A percentile compares a stretch with the other conserved stretches of the same genome.
These are phyloP conservation scores for Breviolum minutum DNA, from an alignment of 73 alveolate species.

Conservation along the genomic window DNA sequence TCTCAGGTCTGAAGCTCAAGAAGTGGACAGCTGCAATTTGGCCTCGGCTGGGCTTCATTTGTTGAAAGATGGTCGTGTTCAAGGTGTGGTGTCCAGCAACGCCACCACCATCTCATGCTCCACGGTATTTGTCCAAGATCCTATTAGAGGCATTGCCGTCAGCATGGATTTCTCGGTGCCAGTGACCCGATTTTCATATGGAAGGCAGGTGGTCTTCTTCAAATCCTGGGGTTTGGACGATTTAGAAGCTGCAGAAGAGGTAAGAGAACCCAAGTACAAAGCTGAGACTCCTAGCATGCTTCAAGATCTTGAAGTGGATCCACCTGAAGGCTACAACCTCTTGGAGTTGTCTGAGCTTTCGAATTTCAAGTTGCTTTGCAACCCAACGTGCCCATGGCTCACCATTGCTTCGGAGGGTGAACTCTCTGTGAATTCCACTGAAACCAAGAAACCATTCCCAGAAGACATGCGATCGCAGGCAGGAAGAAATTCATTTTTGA, in stretches of 20 bases:
- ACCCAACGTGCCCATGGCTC: conserved; percentile 43
- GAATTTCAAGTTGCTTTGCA: background rate
- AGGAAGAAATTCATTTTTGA: too few species aligned
- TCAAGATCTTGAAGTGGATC: too few species aligned
- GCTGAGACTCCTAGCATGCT: background rate
- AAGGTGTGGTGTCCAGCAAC: background rate
- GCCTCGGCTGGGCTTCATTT: background rate
- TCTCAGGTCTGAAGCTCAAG: background rate
- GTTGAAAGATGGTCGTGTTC: background rate
- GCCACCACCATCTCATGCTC: background rate
- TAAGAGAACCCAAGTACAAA: background rate
- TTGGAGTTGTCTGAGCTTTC: background rate
- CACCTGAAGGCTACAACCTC: background rate
- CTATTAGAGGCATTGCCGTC: background rate
- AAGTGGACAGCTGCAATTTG: background rate
- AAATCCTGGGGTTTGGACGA: conserved; percentile 8
- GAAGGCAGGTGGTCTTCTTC: background rate
- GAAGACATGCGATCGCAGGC: background rate
- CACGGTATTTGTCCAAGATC: conserved; percentile 6
- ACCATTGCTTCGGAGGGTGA: background rate
- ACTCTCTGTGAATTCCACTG: background rate
- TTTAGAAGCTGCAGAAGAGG: background rate
- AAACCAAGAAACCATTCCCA: background rate
- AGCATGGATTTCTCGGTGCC: background rate
- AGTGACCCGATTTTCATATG: conserved; percentile 3